These are phyloP conservation scores for Proteromonas lacertae DNA, from an alignment of 352 stramenopile genomes.

Conservation along the genomic window DNA sequence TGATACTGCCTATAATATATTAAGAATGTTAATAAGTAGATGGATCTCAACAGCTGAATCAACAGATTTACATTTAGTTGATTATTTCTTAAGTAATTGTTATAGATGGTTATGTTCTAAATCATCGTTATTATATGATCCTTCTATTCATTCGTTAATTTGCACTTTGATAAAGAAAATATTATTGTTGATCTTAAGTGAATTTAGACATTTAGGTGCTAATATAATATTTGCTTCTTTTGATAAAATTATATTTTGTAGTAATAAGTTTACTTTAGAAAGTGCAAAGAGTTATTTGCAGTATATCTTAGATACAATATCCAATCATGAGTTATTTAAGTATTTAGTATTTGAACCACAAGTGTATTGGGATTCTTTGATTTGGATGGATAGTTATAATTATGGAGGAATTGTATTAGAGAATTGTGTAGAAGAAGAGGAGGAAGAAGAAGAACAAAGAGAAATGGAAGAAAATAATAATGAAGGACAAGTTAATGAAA, in stretches of 20 bases:
- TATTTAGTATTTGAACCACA: slow-evolving; percentile 16
- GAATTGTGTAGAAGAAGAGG: slow-evolving; percentile 1
- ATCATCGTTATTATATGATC: neutral
- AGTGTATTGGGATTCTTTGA: slow-evolving; percentile 46
- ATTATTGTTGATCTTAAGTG: neutral
- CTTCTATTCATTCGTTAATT: neutral
- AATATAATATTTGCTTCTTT: neutral
- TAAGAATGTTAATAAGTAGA: neutral
- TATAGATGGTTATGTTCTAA: neutral
- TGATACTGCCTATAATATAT: neutral
- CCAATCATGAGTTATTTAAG: slow-evolving; percentile 9
- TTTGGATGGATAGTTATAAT: slow-evolving; percentile 80
- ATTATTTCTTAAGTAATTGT: neutral
- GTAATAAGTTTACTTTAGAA: slow-evolving; percentile 14
- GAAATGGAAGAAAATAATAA: neutral
- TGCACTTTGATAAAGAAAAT: neutral
- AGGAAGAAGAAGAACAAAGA: neutral
- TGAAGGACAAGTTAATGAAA: slow-evolving; percentile 1
- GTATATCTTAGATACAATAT: slow-evolving; percentile 25
- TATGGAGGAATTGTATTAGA: slow-evolving; percentile 51
- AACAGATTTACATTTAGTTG: neutral
- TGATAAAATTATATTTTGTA: neutral
- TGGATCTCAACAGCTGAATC: neutral
- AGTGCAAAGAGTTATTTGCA: slow-evolving; percentile 60
- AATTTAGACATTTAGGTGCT: neutral